Conservation (phyloP, 2,329 filamentous ascomycete genomes). For the Sarocladium brachiariae region DNA sequence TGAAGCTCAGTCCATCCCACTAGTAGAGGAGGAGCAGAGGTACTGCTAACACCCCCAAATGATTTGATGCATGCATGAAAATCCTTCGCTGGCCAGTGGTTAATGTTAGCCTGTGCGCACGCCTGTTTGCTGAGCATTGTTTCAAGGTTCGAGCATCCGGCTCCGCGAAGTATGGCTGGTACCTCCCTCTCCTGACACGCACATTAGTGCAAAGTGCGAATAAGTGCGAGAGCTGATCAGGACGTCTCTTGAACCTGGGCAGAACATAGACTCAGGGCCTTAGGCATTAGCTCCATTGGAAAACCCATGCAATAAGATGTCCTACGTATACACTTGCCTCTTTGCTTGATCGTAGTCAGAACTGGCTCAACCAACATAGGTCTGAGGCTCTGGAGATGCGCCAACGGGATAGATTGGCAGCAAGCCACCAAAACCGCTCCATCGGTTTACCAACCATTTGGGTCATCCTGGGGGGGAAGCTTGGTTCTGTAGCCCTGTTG, state of each 20-base stretch:
- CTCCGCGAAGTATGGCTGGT: no score
- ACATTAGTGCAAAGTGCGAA: no score
- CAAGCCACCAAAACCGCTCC: constrained; percentile 2
- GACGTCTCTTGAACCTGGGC: neutral
- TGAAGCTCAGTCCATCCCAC: no score
- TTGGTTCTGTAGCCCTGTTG: neutral
- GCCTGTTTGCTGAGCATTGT: no score
- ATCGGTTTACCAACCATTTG: neutral
- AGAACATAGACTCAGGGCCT: neutral
- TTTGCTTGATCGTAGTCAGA: neutral
- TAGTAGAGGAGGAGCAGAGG: no score
- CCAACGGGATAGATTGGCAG: neutral
- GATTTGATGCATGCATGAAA: no score
- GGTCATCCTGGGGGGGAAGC: neutral
- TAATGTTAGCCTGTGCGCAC: no score
- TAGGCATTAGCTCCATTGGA: neutral
- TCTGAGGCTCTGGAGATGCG: neutral
- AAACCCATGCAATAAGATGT: neutral
- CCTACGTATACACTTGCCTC: no score
- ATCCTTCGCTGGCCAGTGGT: no score
- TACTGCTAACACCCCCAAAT: no score
- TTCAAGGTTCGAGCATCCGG: no score
- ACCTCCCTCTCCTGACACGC: no score
- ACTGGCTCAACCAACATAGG: neutral
- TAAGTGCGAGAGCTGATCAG: neutral